A percentile compares a stretch with the other conserved stretches of the same genome.
Evolutionary conservation across 139 green algal genomes (phyloP).

Genomic region (Picochlorum sp.): DNA sequence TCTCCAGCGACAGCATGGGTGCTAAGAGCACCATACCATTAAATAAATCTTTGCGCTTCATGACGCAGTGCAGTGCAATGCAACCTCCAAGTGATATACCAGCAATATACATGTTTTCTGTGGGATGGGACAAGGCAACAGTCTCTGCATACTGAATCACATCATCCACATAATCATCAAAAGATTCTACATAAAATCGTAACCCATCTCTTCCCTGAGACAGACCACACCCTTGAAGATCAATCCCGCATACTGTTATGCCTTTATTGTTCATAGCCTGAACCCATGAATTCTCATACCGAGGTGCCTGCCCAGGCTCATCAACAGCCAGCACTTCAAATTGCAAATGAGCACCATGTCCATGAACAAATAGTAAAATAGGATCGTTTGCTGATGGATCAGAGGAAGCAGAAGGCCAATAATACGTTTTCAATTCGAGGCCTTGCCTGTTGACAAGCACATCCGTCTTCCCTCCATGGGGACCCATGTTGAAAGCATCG

Average conservation of each 20-base stretch:
- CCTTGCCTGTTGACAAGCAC: slow-evolving; percentile 31
- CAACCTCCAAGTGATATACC: slow-evolving; percentile 60
- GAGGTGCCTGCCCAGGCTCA: slow-evolving; percentile 13
- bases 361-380: slow-evolving; percentile 46
- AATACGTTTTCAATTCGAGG: slow-evolving; percentile 31
- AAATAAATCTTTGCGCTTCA: slow-evolving; percentile 22
- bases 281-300: slow-evolving; percentile 59
- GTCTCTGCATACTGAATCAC: slow-evolving; percentile 32
- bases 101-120: slow-evolving; percentile 44
- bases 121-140: background rate
- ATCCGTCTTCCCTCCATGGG: slow-evolving; percentile 9
- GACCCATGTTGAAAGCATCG: slow-evolving; percentile 17
- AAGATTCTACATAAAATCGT: slow-evolving; percentile 43
- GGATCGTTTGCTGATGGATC: slow-evolving; percentile 16
- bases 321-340: slow-evolving; percentile 40
- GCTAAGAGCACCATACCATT: slow-evolving; percentile 46
- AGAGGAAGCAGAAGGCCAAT: slow-evolving; percentile 33
- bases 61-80: slow-evolving; percentile 39
- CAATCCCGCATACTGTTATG: slow-evolving; percentile 49
- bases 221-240: slow-evolving; percentile 53
- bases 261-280: slow-evolving; percentile 48
- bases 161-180: slow-evolving; percentile 57
- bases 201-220: slow-evolving; percentile 36
- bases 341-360: slow-evolving; percentile 44
- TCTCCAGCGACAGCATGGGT: slow-evolving; percentile 62